Base-by-base conservation (phyloP, 164 flowering plant genomes). In the Chimonanthus salicifolius region DNA sequence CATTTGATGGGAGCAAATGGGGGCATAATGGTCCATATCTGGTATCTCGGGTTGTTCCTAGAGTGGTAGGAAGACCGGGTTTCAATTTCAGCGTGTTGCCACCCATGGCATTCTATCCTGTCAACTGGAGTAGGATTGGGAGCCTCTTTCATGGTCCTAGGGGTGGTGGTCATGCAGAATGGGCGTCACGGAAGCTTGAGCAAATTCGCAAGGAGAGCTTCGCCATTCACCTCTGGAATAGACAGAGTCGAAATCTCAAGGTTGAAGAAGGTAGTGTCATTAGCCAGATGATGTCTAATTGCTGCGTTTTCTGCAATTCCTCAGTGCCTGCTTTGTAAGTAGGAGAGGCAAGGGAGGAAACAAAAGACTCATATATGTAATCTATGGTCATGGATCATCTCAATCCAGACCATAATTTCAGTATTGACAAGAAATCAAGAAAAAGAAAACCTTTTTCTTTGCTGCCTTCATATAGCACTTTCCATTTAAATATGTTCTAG, bases 21-120 rank as follows among this genome's bases (percentile, higher is more conserved):
- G 98, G 98, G 10, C 92, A 95, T 77, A 95, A 95, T 79, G 99
- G 99, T 3, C 99, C 99, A 69, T 90, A 91, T 74, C 66, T 95
- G 74, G 98, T 93, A 6, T 95, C 99, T 4, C 88, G 99, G 71
- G 99, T 95, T 20, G 96, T 86, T 54, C 68, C 84, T 1, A 88
- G 92, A 76, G 69, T 85, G 13, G 49, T 2, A 1, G 82, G 74
- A 49, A 79, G 77, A 60, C 81, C 81, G 9, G 90, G 88, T 0
- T 89, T 74, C 62, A 77, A 89, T 62, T 83, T 93, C 83, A 88
- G 89, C 0, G 88, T 95, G 4, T 49, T 95, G 83, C 89, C 88
- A 0, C 96, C 98, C 2, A 43, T 47, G 15, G 90, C 92, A 3
- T 95, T 93, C 74, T 95, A 95, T 80, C 97, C 98, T 0, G 91